Base-by-base conservation (phyloP, 2,329 filamentous ascomycete genomes). In the Byssothecium circinans region DNA sequence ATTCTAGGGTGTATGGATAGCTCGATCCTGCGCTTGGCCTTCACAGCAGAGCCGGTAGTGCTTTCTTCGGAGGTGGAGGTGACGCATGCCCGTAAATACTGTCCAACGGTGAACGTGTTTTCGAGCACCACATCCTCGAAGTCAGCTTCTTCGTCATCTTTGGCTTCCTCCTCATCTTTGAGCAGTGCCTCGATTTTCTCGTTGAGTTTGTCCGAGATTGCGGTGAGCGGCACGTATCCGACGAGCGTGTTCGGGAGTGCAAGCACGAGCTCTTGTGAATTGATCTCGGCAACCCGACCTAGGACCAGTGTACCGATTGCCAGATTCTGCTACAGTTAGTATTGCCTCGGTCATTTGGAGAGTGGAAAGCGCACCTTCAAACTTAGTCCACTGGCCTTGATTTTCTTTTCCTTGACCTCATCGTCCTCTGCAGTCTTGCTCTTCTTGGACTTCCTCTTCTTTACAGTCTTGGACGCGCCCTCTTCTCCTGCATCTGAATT, bases 211-310 rank as follows among this genome's bases (percentile, higher is more conserved):
- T 89, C 83, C 2, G 94, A 99, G 41, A 99, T 82, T n/a, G 89
- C 83, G n/a, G 91, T 95, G 57, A 97, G 84, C 17, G 94, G 86
- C 6, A 95, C 86, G 69, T 91, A 94, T 39, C 94, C 95, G 39
- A 83, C 86, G 25, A 99, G 81, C 68, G 95, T 97, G 74, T 99
- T 99, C 14, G 94, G 91, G 10, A 99, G 78, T 17, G 91, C 84
- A 44, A 99, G 76, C 38, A 86, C 83, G 58, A 99, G 76, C 65
- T 95, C 86, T 62, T 91, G 81, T 45, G 83, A 76, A 54, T 87
- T 91, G 69, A 99, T 90, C 52, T 87, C 84, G 33, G 84, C 86
- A 50, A 99, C 80, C 66, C 95, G 90, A 35, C 89, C 94, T 36
- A 99, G 85, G 0, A 99, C 84, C 47, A 96, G 78, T 41, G 91